A percentile compares a stretch with the other conserved stretches of the same genome.
Evolutionary conservation across 139 green algal genomes (phyloP).

Genomic region (Haematococcus sp.): DNA sequence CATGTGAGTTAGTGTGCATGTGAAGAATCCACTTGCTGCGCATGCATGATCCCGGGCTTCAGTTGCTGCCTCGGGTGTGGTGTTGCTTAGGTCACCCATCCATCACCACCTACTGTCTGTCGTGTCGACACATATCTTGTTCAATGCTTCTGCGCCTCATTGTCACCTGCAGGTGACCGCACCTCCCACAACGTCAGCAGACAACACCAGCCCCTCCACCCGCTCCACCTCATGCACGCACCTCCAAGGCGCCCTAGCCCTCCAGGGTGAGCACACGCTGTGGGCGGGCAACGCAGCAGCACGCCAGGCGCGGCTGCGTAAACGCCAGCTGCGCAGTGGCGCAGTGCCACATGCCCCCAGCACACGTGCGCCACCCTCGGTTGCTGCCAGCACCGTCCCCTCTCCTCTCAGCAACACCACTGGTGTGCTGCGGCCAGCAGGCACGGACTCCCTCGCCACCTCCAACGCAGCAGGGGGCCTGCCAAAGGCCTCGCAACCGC

Average conservation of each 20-base stretch:
- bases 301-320: neutral
- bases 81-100: no score
- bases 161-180: no score
- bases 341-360: neutral
- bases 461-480: neutral
- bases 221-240: neutral
- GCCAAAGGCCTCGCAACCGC: neutral
- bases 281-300: conserved; percentile 10
- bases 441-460: neutral
- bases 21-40: neutral
- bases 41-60: no score
- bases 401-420: neutral
- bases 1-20: conserved; percentile 4
- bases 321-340: neutral
- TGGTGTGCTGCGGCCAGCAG: no score
- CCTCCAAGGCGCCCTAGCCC: neutral
- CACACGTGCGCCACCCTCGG: neutral
- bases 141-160: no score
- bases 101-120: no score
- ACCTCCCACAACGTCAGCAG: no score
- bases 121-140: no score
- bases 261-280: conserved; percentile 28
- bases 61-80: no score
- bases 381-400: neutral
- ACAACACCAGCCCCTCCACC: no score